Evolutionary conservation across 2,329 filamentous ascomycete species (phyloP).

Genomic region (Torrubiella hemipterigena): DNA sequence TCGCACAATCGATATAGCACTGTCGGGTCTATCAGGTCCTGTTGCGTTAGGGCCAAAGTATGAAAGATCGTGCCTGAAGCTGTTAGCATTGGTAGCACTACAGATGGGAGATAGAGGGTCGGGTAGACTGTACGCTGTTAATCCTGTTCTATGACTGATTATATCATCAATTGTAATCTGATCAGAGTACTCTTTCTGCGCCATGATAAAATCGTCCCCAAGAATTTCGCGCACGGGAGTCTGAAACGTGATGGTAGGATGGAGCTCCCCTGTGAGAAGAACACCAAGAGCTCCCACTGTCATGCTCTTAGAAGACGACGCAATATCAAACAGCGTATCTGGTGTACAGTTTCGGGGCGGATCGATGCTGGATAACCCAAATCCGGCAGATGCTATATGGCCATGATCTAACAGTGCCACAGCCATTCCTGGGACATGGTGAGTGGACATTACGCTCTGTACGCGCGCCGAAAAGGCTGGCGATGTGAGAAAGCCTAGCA

Average conservation of each 20-base stretch:
- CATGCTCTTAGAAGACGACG: constrained; percentile 14
- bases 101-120: not conserved
- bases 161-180: constrained; percentile 13
- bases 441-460: constrained; percentile 3
- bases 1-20: constrained; percentile 12
- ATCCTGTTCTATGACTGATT: constrained; percentile 13
- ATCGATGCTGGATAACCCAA: constrained; percentile 11
- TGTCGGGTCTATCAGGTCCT: constrained; percentile 8
- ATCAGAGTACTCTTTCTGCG: constrained; percentile 8
- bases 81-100: not conserved
- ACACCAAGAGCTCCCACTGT: constrained; percentile 14
- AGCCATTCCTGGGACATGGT: constrained; percentile 13
- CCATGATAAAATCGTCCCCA: constrained; percentile 15
- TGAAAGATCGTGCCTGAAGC: constrained; percentile 12
- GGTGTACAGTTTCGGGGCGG: constrained; percentile 9
- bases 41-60: constrained; percentile 10
- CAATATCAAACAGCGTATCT: constrained; percentile 16
- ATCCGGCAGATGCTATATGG: constrained; percentile 10
- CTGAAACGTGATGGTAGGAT: too few species aligned
- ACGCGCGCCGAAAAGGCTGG: too few species aligned
- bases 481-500: too few species aligned
- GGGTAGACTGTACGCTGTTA: constrained; percentile 10
- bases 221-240: constrained; percentile 13
- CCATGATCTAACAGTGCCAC: constrained; percentile 8
- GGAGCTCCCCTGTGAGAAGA: too few species aligned